phyloP scores from a whole-genome alignment of 805 yeast species.

The Priceomyces haplophilus region DNA sequence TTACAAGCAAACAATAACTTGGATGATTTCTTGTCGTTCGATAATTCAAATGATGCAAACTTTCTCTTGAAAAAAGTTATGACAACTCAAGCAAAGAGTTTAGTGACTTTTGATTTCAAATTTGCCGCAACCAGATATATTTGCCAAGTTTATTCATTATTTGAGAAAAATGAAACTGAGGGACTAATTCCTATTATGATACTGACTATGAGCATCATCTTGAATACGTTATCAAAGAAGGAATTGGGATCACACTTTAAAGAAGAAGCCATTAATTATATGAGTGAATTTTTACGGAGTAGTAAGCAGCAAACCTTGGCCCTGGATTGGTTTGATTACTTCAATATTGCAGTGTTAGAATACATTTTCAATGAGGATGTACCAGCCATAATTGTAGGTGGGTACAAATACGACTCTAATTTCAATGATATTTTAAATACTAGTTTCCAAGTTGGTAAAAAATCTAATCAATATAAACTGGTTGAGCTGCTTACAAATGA shows the following conservation, averaged over 20 bases:
- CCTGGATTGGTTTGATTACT: background rate
- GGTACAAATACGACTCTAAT: constrained; percentile 9
- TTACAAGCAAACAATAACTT: constrained; percentile 8
- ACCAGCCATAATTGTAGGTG: constrained; percentile 3
- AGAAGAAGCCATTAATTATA: background rate
- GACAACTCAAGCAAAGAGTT: constrained; percentile 13
- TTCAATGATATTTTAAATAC: constrained; percentile 8
- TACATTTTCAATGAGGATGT: constrained; percentile 4
- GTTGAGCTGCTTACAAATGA: constrained; percentile 1
- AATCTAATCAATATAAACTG: background rate
- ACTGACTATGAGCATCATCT: constrained; percentile 1
- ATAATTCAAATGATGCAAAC: constrained; percentile 17
- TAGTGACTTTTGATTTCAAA: constrained; percentile 16
- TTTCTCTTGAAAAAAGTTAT: constrained; percentile 16
- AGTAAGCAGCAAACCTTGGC: background rate
- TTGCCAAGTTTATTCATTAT: constrained; percentile 11
- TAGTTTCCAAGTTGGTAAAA: constrained; percentile 9
- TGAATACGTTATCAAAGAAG: constrained; percentile 10
- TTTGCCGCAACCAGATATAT: constrained; percentile 20
- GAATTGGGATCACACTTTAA: background rate
- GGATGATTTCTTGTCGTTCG: constrained; percentile 18
- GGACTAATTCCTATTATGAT: background rate
- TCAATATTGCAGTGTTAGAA: constrained; percentile 3
- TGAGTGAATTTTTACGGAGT: constrained; percentile 2
- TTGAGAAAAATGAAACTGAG: constrained; percentile 8